Evolutionary conservation across 2,329 filamentous ascomycete genomes (phyloP), one percentile per base, ranked within the genome.

Genomic region (Aspergillus pseudotamarii): DNA sequence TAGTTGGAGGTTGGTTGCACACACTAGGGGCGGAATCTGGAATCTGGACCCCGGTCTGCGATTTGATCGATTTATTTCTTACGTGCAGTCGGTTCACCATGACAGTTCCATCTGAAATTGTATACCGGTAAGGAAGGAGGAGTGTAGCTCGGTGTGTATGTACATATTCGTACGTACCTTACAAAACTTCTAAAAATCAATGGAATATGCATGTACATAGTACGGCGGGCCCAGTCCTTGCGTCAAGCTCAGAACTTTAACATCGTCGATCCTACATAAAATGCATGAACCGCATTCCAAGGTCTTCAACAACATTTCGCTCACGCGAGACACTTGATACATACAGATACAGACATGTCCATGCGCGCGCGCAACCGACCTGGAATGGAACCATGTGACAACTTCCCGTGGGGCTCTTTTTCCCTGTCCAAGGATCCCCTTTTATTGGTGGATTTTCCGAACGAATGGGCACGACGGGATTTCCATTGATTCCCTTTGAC

Each of bases 381-480:
- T 23, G 21, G n/a, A 23, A 46, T 23, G 43, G 23, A 50, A 50
- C 46, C 46, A 50, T 50, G 46, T 50, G 46, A 50, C 14, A 30
- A 19, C 45, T 16, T 23, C 10, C 43, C n/a, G 43, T 46, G 43
- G 43, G 21, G 43, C 43, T 41, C 38, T 41, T n/a, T 41, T 41
- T 41, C 43, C 43, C 11, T 46, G 43, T 23, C 11, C 43, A 23
- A 23, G 21, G 21, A 19, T 53, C 8, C 46, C 34, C 10, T 2
- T 12, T 62, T 38, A 58, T 58, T 62, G 60, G 60, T 50, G 16
- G 38, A 8, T 9, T 51, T 34, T 11, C 36, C 48, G 46, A 59
- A 34, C 60, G 60, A 59, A 62, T 62, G 56, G 60, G 57, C 60
- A 58, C 36, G 32, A 26, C 41, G 60, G 60, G 56, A 59, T 62